Percentiles rank a stretch among this genome's conserved stretches.
Conservation (phyloP, 2,329 filamentous ascomycete species). For the Ambrosiella cleistominuta region DNA sequence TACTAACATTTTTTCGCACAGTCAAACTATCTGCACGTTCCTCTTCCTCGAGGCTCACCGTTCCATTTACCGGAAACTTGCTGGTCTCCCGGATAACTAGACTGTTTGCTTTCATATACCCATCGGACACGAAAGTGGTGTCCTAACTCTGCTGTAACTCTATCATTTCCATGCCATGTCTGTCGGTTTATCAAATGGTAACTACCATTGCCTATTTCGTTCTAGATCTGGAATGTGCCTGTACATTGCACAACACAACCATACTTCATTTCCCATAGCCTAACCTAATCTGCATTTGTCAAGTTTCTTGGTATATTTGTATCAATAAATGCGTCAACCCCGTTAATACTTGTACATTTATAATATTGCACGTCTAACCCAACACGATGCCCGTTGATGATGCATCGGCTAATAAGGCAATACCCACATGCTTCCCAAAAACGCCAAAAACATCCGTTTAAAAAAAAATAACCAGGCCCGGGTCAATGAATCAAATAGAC, state of each 20-base stretch:
- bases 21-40: conserved; percentile 75
- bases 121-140: not conserved
- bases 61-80: conserved; percentile 47
- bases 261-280: too few species aligned
- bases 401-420: not conserved
- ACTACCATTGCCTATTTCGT: not conserved
- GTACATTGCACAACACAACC: not conserved
- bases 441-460: conserved; percentile 5
- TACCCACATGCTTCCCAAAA: conserved; percentile 1
- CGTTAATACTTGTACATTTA: not conserved
- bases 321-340: too few species aligned
- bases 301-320: too few species aligned
- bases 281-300: too few species aligned
- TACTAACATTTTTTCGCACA: conserved; percentile 17
- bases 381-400: not conserved
- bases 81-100: conserved; percentile 23
- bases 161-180: too few species aligned
- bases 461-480: not conserved
- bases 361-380: not conserved
- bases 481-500: not conserved
- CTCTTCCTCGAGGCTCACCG: conserved; percentile 77
- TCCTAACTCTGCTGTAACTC: not conserved
- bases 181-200: not conserved
- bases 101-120: not conserved
- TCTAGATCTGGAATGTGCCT: not conserved